Percentiles rank a stretch among this genome's conserved stretches.
phyloP scores from a whole-genome alignment of 345 rosid genomes.

The Salix exigua region DNA sequence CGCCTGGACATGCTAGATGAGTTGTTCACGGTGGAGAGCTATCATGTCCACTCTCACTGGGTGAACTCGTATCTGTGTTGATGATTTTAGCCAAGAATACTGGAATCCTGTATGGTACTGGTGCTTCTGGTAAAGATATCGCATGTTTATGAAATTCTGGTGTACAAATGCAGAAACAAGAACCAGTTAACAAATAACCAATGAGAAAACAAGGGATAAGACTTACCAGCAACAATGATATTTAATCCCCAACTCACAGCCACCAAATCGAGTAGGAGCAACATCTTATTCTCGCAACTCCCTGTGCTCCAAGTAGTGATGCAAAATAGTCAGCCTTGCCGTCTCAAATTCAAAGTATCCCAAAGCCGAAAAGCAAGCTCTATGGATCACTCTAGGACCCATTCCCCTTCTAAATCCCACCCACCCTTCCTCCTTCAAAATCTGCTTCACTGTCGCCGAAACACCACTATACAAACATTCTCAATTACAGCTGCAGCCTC shows the following conservation, averaged over 20 bases:
- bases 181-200: neutral
- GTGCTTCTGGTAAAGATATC: too few species aligned
- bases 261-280: conserved; percentile 23
- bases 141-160: neutral
- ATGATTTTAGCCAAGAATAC: too few species aligned
- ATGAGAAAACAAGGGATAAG: neutral
- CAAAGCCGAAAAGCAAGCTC: conserved; percentile 84
- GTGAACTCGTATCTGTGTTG: too few species aligned
- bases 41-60: too few species aligned
- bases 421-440: conserved; percentile 85
- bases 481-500: conserved; percentile 48
- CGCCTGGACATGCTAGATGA: too few species aligned
- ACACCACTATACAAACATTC: conserved; percentile 50
- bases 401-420: conserved; percentile 77
- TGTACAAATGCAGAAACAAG: neutral
- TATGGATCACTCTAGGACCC: conserved; percentile 87
- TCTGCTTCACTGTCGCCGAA: conserved; percentile 60
- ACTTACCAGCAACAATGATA: conserved; percentile 11
- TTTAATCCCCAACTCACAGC: neutral
- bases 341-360: conserved; percentile 98
- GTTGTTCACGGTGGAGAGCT: too few species aligned
- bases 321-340: conserved; percentile 68
- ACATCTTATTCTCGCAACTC: conserved; percentile 36
- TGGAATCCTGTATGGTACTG: too few species aligned
- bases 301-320: conserved; percentile 63